Conservation (phyloP, 2,329 filamentous ascomycete species). For the Alternaria gansuensis region DNA sequence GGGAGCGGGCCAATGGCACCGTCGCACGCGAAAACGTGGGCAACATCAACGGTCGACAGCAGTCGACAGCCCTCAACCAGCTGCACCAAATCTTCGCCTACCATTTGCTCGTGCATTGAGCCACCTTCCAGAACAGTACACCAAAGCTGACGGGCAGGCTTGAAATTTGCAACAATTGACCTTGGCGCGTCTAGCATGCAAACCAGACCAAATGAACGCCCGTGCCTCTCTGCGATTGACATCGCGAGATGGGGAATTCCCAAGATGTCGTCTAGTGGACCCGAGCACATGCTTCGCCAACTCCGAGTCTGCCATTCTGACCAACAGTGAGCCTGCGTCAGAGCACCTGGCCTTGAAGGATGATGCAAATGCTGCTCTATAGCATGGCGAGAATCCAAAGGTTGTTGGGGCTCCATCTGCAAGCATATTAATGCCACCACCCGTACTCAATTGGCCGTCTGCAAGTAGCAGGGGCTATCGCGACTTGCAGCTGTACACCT, state of each 20-base stretch:
- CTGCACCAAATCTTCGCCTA: background rate
- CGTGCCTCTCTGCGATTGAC: background rate
- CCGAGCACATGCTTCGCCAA: background rate
- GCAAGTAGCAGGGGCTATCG: background rate
- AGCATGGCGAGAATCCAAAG: background rate
- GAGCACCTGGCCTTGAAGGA: background rate
- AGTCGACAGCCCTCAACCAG: background rate
- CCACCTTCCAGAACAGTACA: constrained; percentile 9
- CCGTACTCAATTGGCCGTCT: background rate
- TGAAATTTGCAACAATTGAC: background rate
- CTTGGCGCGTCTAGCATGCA: constrained; percentile 2
- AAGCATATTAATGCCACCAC: background rate
- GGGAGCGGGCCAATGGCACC: background rate
- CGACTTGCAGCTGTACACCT: background rate
- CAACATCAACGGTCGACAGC: constrained; percentile 2
- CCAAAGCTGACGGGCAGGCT: constrained; percentile 1
- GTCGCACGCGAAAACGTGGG: constrained; percentile 2
- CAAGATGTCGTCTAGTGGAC: background rate
- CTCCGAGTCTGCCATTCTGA: background rate
- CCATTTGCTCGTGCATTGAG: constrained; percentile 2
- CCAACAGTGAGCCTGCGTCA: constrained; percentile 1
- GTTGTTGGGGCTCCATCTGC: background rate
- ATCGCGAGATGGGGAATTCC: background rate
- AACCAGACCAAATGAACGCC: constrained; percentile 3
- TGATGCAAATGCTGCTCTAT: background rate